Evolutionary conservation across 139 green algal species (phyloP), one percentile per base, ranked within the genome.

Genomic region (Edaphochlamys debaryana): DNA sequence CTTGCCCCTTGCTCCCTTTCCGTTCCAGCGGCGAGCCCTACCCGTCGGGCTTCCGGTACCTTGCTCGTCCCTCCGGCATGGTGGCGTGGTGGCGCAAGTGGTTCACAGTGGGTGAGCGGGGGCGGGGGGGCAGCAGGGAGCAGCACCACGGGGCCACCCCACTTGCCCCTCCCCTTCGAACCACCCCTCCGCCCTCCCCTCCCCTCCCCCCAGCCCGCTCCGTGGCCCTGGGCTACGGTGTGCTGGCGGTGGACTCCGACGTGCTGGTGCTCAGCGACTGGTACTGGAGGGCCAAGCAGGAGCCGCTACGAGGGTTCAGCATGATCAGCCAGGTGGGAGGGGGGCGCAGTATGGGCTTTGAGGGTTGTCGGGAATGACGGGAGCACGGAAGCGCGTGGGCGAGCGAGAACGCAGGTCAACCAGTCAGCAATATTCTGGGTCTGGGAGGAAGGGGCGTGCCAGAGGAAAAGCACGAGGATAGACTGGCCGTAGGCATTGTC

Each of bases 281-380:
- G 54, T 79, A 79, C 54, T 68, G 54, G 54, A 36, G 54, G 3
- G 72, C 30, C 4, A 56, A 79, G 72, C 54, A 68, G 72, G 54
- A 52, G 27, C 72, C 72, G 25, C 23, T 68, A 36, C 3, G 20
- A 11, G 25, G 0, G 25, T 67, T 37, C 54, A 54, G 38, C 36
- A 54, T 79, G 72, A 9, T 79, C 23, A 79, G 72, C 54, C 72
- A 79, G 72, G 72, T n/a, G n/a, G n/a, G n/a, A n/a, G n/a, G n/a
- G n/a, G n/a, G n/a, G n/a, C n/a, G n/a, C n/a, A n/a, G n/a, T n/a
- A n/a, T n/a, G n/a, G n/a, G n/a, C n/a, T n/a, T n/a, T n/a, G n/a
- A n/a, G n/a, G n/a, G n/a, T n/a, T n/a, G n/a, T n/a, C n/a, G n/a
- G n/a, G n/a, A n/a, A n/a, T n/a, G n/a, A n/a, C n/a, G n/a, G n/a